Percentiles rank a stretch among this genome's conserved stretches.
These are phyloP conservation scores for Leccinum sublutescens DNA, from an alignment of 768 basidiomycete species.

Conservation along the genomic window DNA sequence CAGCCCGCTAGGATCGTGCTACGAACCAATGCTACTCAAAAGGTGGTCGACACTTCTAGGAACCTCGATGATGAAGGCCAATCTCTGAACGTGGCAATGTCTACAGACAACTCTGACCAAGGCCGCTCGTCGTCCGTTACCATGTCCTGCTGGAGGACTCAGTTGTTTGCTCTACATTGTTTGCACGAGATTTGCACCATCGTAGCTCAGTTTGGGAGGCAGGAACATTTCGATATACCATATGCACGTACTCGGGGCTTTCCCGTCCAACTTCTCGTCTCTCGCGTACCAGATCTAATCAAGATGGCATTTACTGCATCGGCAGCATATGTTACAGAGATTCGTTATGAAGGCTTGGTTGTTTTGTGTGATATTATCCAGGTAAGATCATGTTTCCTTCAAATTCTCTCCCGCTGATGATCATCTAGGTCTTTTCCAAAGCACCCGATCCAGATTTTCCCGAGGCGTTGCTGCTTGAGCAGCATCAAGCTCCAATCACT, in stretches of 20 bases:
- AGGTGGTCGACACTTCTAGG: constrained; percentile 58
- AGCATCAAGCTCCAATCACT: constrained; percentile 97
- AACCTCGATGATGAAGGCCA: constrained; percentile 90
- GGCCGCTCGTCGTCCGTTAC: constrained; percentile 38
- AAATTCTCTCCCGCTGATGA: constrained; percentile 4
- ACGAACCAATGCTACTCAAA: constrained; percentile 82
- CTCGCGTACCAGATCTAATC: constrained; percentile 89
- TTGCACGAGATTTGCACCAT: constrained; percentile 84
- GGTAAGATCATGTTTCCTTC: constrained; percentile 40
- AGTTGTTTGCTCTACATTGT: constrained; percentile 91
- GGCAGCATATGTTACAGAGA: constrained; percentile 94
- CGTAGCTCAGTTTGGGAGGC: constrained; percentile 66
- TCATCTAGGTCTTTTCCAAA: constrained; percentile 73
- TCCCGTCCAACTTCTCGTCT: constrained; percentile 64
- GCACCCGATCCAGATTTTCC: constrained; percentile 93
- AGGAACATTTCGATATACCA: constrained; percentile 80
- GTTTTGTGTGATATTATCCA: constrained; percentile 92
- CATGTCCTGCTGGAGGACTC: constrained; percentile 93
- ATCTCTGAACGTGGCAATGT: constrained; percentile 68
- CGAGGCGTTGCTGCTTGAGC: constrained; percentile 86
- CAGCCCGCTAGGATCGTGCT: constrained; percentile 75
- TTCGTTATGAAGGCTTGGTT: constrained; percentile 84
- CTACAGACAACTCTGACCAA: constrained; percentile 28
- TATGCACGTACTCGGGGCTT: constrained; percentile 64
- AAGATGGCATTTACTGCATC: constrained; percentile 98